Evolutionary conservation across 768 basidiomycete species (phyloP).

Genomic region (Fomitopsis serialis): DNA sequence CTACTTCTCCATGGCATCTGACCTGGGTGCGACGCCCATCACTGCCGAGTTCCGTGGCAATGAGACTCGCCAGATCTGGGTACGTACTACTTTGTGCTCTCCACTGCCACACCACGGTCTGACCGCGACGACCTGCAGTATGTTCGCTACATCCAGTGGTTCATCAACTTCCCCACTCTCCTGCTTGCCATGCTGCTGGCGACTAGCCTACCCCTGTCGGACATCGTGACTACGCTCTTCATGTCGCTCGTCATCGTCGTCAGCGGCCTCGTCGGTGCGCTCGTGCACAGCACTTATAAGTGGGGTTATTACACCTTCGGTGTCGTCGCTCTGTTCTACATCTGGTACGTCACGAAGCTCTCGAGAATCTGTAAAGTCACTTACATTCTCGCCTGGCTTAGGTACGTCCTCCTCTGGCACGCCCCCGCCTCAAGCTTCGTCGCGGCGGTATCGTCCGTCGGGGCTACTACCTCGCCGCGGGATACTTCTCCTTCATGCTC

Average conservation of each 20-base stretch:
- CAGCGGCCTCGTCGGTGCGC: constrained; percentile 36
- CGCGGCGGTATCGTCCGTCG: constrained; percentile 12
- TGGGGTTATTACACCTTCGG: constrained; percentile 40
- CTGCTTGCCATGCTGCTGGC: constrained; percentile 38
- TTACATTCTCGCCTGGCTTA: constrained; percentile 5
- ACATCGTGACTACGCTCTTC: constrained; percentile 37
- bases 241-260: constrained; percentile 38
- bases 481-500: constrained; percentile 42
- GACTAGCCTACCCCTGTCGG: constrained; percentile 37
- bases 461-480: constrained; percentile 26
- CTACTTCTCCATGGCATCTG: constrained; percentile 46
- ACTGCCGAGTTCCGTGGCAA: constrained; percentile 30
- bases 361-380: constrained; percentile 13
- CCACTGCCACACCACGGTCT: neutral
- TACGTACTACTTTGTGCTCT: constrained; percentile 16
- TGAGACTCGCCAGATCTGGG: constrained; percentile 32
- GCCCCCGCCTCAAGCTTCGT: constrained; percentile 16
- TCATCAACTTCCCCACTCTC: constrained; percentile 41
- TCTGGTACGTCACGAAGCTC: constrained; percentile 32
- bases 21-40: constrained; percentile 39
- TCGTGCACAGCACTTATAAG: constrained; percentile 40
- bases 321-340: constrained; percentile 34
- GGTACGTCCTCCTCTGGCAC: constrained; percentile 22
- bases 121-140: too few species aligned
- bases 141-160: constrained; percentile 43